A percentile compares a stretch with the other conserved stretches of the same genome.
Conservation (phyloP, 2,329 filamentous ascomycete species). For the Epichloe sp. region DNA sequence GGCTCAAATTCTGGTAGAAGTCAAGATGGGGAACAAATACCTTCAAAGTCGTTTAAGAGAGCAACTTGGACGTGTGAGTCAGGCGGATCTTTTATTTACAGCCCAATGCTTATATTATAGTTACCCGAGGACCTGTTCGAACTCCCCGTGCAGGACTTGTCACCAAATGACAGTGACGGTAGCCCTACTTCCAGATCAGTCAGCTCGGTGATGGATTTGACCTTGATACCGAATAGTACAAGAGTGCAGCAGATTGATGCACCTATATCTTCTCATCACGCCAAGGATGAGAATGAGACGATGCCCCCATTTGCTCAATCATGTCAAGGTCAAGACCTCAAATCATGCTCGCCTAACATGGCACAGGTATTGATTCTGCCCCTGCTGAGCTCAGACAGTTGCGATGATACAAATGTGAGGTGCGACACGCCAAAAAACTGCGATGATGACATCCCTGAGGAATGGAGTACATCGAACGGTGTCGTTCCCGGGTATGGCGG, state of each 20-base stretch:
- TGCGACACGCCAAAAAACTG: not conserved
- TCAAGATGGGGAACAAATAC: not conserved
- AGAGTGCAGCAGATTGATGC: not conserved
- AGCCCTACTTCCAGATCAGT: not conserved
- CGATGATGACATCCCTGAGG: not conserved
- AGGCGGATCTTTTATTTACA: not conserved
- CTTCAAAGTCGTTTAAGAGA: not conserved
- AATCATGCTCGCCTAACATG: not conserved
- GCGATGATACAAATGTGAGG: not conserved
- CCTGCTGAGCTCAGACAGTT: not conserved
- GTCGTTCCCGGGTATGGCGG: not conserved
- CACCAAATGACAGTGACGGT: not conserved
- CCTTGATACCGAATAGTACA: not conserved
- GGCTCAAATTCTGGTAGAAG: not conserved
- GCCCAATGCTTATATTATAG: not conserved
- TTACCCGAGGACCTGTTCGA: constrained; percentile 3
- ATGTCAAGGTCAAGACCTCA: not conserved
- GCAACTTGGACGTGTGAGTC: not conserved
- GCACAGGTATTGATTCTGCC: not conserved
- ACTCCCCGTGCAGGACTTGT: not conserved
- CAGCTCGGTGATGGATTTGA: not conserved
- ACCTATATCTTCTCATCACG: not conserved
- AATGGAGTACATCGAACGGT: not conserved
- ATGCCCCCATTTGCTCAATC: not conserved
- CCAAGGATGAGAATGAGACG: not conserved